phyloP scores from a whole-genome alignment of 805 yeast genomes.

The Blastobotrys americana region DNA sequence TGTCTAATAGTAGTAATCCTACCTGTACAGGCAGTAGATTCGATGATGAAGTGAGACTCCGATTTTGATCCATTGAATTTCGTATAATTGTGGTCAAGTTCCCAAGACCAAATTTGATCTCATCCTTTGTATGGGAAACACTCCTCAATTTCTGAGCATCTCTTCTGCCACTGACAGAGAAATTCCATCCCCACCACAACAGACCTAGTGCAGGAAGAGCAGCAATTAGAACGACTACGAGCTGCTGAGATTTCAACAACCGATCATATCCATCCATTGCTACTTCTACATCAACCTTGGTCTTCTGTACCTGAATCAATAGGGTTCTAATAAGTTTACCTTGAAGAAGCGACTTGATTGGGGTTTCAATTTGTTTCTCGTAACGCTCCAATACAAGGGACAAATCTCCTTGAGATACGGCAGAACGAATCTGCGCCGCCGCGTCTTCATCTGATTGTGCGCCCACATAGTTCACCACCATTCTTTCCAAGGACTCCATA shows the following conservation, averaged over 20 bases:
- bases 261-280: constrained; percentile 90
- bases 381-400: constrained; percentile 74
- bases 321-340: constrained; percentile 74
- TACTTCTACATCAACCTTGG: constrained; percentile 88
- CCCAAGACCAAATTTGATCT: constrained; percentile 42
- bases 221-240: constrained; percentile 89
- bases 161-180: constrained; percentile 17
- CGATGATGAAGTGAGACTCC: too few species aligned
- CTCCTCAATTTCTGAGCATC: constrained; percentile 14
- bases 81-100: constrained; percentile 49
- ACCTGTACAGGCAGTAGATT: constrained; percentile 32
- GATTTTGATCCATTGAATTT: too few species aligned
- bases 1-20: constrained; percentile 64
- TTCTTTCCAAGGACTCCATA: constrained; percentile 70
- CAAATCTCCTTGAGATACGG: constrained; percentile 67
- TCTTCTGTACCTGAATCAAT: constrained; percentile 88
- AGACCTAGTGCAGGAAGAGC: constrained; percentile 60
- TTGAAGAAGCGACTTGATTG: constrained; percentile 51
- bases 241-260: constrained; percentile 70
- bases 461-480: constrained; percentile 63
- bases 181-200: constrained; percentile 34
- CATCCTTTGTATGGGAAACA: constrained; percentile 22
- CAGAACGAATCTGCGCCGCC: constrained; percentile 34
- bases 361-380: constrained; percentile 65
- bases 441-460: constrained; percentile 6